Conservation (phyloP, 139 green algal genomes). For the Pseudopediastrum boryanum region DNA sequence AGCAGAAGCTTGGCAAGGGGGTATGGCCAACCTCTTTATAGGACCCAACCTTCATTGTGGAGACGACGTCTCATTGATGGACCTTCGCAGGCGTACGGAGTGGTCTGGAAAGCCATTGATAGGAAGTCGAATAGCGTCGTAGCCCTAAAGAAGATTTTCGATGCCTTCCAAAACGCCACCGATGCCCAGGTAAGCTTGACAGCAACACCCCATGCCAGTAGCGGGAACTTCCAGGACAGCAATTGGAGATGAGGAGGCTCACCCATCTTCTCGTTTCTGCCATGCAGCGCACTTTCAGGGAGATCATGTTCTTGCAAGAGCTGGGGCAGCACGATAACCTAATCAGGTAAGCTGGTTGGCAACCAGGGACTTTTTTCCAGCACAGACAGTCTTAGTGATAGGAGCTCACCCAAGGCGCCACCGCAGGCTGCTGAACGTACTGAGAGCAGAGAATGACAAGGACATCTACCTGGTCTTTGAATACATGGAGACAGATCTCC, state of each 20-base stretch:
- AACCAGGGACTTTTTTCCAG: background rate
- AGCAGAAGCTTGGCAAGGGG: conserved; percentile 93
- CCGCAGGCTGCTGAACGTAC: conserved; percentile 90
- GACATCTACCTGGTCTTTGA: conserved; percentile 99
- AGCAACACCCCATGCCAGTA: background rate
- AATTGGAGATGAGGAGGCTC: no score
- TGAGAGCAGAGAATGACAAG: conserved; percentile 96
- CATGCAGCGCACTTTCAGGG: conserved; percentile 93
- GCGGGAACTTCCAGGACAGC: no score
- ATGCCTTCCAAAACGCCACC: conserved; percentile 97
- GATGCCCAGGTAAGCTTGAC: conserved; percentile 87
- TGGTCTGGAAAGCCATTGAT: conserved; percentile 96
- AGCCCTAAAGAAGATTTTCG: conserved; percentile 98
- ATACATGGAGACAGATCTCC: conserved; percentile 97
- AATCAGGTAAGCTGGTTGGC: conserved; percentile 67
- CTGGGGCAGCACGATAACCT: conserved; percentile 95
- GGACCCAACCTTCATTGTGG: background rate
- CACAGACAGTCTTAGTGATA: no score
- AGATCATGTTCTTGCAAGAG: conserved; percentile 99
- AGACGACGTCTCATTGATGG: background rate
- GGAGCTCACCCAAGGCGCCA: background rate
- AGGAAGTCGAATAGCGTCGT: conserved; percentile 85
- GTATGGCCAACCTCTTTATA: conserved; percentile 30
- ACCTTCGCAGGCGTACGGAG: conserved; percentile 90
- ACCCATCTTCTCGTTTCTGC: no score